phyloP scores from a whole-genome alignment of 192 early-diverging fungal species.

The Mycoemilia scoparia region DNA sequence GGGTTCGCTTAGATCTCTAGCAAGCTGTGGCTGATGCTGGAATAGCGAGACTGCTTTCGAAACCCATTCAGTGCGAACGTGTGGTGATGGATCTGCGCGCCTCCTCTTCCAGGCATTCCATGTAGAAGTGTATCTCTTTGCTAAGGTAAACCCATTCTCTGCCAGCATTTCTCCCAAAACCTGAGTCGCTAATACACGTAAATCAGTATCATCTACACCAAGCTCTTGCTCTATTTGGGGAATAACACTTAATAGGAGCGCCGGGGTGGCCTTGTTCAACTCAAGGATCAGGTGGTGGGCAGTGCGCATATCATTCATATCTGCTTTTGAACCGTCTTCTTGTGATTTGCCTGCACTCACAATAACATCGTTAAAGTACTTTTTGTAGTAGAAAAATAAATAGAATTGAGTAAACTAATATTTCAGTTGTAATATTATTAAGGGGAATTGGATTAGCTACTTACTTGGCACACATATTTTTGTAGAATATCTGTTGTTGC shows the following conservation, averaged over 20 bases:
- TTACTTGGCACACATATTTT: slow-evolving; percentile 79
- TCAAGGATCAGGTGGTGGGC: slow-evolving; percentile 69
- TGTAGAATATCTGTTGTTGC: slow-evolving; percentile 62
- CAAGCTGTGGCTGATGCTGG: slow-evolving; percentile 49
- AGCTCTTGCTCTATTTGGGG: slow-evolving; percentile 89
- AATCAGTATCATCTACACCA: slow-evolving; percentile 50
- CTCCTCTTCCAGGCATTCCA: slow-evolving; percentile 78
- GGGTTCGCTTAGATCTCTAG: slow-evolving; percentile 45
- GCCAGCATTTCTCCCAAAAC: slow-evolving; percentile 80
- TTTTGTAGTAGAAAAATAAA: slow-evolving; percentile 16
- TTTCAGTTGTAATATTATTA: neutral
- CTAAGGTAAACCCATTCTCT: slow-evolving; percentile 47
- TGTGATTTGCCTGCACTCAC: slow-evolving; percentile 38
- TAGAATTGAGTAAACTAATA: neutral
- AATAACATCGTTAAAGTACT: slow-evolving; percentile 79
- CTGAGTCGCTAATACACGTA: slow-evolving; percentile 58
- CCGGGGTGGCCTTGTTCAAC: slow-evolving; percentile 53
- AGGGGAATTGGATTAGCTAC: slow-evolving; percentile 1
- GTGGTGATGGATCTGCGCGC: slow-evolving; percentile 46
- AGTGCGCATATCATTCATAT: slow-evolving; percentile 34
- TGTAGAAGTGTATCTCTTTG: slow-evolving; percentile 51
- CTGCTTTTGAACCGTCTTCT: too few species aligned
- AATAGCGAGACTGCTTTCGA: slow-evolving; percentile 43
- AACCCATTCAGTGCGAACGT: slow-evolving; percentile 58
- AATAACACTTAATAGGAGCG: slow-evolving; percentile 71